Evolutionary conservation across 2,329 filamentous ascomycete genomes (phyloP).

Genomic region (Xylariaceae sp.): DNA sequence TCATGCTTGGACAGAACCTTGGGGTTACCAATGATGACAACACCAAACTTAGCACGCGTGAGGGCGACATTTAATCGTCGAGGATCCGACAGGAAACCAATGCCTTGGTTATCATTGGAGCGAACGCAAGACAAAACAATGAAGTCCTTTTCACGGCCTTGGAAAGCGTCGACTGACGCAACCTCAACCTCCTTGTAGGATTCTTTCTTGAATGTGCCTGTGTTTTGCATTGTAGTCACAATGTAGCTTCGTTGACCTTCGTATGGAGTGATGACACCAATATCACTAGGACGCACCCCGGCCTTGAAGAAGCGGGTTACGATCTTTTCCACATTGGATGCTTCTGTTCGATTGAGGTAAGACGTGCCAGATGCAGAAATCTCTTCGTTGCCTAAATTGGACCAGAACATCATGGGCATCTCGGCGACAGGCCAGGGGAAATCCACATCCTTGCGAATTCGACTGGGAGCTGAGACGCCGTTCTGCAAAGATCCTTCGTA

Average conservation of each 20-base stretch:
- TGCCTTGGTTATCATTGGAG: constrained; percentile 98
- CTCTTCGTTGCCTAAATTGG: constrained; percentile 95
- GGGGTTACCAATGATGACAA: constrained; percentile 96
- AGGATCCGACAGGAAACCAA: constrained; percentile 97
- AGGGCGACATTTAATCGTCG: constrained; percentile 96
- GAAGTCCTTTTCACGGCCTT: constrained; percentile 98
- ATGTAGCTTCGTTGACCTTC: constrained; percentile 98
- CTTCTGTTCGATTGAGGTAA: constrained; percentile 96
- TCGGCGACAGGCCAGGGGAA: constrained; percentile 97
- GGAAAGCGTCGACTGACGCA: constrained; percentile 97
- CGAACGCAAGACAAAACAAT: constrained; percentile 97
- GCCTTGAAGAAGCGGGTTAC: constrained; percentile 99
- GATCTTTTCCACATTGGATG: constrained; percentile 97
- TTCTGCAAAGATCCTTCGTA: constrained; percentile 98
- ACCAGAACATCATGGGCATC: constrained; percentile 99
- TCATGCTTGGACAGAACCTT: constrained; percentile 98
- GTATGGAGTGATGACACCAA: constrained; percentile 98
- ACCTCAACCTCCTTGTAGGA: constrained; percentile 99
- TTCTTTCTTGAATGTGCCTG: constrained; percentile 97
- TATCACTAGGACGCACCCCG: constrained; percentile 89
- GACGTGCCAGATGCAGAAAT: constrained; percentile 98
- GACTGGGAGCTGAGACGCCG: constrained; percentile 87
- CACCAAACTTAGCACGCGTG: constrained; percentile 94
- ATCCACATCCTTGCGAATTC: constrained; percentile 90
- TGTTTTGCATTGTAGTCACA: constrained; percentile 99